phyloP scores from a whole-genome alignment of 805 yeast genomes.

The Nakazawaea pomicola region DNA sequence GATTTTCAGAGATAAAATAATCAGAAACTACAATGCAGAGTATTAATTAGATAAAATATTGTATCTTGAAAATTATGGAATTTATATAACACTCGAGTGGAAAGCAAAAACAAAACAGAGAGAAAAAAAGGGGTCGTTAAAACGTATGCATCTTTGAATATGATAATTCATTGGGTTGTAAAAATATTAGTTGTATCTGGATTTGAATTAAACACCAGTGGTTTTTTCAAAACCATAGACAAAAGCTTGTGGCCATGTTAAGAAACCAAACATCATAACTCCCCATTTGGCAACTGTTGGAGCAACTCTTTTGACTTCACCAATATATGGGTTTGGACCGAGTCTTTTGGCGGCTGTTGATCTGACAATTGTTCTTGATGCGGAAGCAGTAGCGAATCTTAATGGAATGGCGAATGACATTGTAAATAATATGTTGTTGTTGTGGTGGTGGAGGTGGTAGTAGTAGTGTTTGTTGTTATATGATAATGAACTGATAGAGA shows the following conservation, averaged over 20 bases:
- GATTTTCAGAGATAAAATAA: too few relatives aligned
- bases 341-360: conserved; percentile 18
- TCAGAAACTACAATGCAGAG: too few relatives aligned
- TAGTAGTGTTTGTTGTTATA: background rate
- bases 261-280: conserved; percentile 18
- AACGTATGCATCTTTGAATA: background rate
- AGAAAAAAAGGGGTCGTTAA: background rate
- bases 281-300: conserved; percentile 26
- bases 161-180: background rate
- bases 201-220: conserved; percentile 11
- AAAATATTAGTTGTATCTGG: too few relatives aligned
- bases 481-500: background rate
- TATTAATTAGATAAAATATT: background rate
- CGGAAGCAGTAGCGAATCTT: conserved; percentile 6
- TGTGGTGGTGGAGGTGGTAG: too few relatives aligned
- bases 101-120: background rate
- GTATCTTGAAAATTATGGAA: background rate
- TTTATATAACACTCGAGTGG: background rate
- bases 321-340: conserved; percentile 27
- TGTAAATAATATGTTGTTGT: background rate
- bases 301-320: conserved; percentile 21
- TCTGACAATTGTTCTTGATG: conserved; percentile 16
- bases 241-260: conserved; percentile 25
- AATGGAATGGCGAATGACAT: conserved; percentile 13
- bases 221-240: conserved; percentile 6